Percentiles rank a stretch among this genome's conserved stretches.
Evolutionary conservation across 2,329 filamentous ascomycete species (phyloP).

Genomic region (Colletotrichum liaoningense): DNA sequence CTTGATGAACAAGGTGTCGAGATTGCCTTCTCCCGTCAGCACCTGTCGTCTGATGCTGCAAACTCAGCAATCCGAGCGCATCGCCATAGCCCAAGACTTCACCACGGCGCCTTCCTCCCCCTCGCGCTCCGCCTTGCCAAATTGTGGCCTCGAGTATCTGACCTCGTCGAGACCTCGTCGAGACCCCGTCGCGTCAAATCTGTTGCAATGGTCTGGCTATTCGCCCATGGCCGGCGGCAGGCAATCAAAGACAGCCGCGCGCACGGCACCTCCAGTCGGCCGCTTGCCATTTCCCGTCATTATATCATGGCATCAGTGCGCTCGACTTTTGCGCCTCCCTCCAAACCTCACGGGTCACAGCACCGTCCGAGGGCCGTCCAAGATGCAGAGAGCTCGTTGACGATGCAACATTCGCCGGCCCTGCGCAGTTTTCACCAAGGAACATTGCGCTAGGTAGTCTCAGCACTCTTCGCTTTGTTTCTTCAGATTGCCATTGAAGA

Average conservation of each 20-base stretch:
- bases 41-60: neutral
- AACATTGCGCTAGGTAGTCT: neutral
- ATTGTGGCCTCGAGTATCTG: neutral
- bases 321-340: slow-evolving; percentile 15
- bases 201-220: neutral
- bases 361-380: slow-evolving; percentile 33
- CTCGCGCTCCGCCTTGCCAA: neutral
- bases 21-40: neutral
- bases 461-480: neutral
- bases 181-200: neutral
- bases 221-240: neutral
- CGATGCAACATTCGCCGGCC: neutral
- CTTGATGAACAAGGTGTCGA: neutral
- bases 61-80: neutral
- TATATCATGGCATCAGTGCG: slow-evolving; percentile 27
- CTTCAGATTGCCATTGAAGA: neutral
- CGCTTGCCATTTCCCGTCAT: neutral
- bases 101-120: no score
- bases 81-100: neutral
- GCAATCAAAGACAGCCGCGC: neutral
- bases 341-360: slow-evolving; percentile 34
- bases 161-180: neutral
- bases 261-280: slow-evolving; percentile 21
- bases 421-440: neutral
- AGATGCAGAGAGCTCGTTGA: neutral